Conservation (phyloP, 2,329 filamentous ascomycete species). For the Paraconiothyrium sp. region DNA sequence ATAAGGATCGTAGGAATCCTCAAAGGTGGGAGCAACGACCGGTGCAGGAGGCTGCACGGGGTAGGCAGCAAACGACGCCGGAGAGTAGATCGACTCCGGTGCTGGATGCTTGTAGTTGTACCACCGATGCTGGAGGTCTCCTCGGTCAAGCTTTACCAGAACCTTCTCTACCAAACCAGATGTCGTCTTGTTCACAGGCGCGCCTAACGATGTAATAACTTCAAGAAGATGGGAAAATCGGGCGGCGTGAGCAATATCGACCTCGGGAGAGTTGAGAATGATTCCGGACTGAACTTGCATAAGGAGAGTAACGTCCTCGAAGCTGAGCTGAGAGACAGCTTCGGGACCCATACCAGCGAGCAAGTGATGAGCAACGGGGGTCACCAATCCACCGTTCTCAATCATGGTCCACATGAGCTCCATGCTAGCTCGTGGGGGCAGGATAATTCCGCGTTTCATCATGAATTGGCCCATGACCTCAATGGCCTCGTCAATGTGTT, state of each 20-base stretch:
- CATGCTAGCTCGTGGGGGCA: constrained; percentile 65
- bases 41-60: constrained; percentile 58
- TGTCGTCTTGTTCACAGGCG: constrained; percentile 65
- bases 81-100: constrained; percentile 54
- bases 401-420: constrained; percentile 71
- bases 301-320: constrained; percentile 65
- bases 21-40: constrained; percentile 68
- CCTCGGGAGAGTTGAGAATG: constrained; percentile 56
- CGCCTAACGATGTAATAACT: constrained; percentile 61
- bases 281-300: constrained; percentile 68
- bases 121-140: constrained; percentile 64
- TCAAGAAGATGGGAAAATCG: constrained; percentile 71
- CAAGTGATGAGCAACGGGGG: constrained; percentile 67
- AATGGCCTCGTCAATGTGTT: constrained; percentile 87
- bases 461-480: constrained; percentile 72
- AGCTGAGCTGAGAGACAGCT: constrained; percentile 65
- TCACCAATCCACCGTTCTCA: constrained; percentile 70
- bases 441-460: constrained; percentile 60
- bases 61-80: constrained; percentile 62
- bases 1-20: constrained; percentile 92
- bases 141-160: constrained; percentile 62
- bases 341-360: constrained; percentile 69
- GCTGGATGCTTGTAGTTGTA: constrained; percentile 65
- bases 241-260: constrained; percentile 66
- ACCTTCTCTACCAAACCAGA: constrained; percentile 67